These are phyloP conservation scores for Filosporella fistucella DNA, from an alignment of 495 filamentous ascomycete species.

Conservation along the genomic window DNA sequence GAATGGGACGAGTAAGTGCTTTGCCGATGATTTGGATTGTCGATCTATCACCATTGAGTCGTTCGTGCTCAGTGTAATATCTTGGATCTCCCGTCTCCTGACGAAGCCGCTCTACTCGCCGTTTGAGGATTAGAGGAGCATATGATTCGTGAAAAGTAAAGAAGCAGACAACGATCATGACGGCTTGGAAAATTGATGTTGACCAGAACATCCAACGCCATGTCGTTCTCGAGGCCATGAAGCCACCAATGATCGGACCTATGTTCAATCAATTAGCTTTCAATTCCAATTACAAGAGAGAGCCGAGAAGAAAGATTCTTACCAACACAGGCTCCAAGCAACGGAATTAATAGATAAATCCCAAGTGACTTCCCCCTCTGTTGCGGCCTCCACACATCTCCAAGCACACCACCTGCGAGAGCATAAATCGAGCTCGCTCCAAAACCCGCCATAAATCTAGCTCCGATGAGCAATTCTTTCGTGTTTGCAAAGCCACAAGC, in stretches of 20 bases:
- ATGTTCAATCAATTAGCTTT: too few species aligned
- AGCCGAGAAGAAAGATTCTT: too few species aligned
- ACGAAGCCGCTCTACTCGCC: slow-evolving; percentile 59
- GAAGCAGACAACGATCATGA: slow-evolving; percentile 55
- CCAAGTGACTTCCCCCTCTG: slow-evolving; percentile 79
- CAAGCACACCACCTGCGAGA: slow-evolving; percentile 58
- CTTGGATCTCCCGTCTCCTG: slow-evolving; percentile 52
- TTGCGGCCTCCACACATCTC: slow-evolving; percentile 72
- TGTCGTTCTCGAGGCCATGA: slow-evolving; percentile 55
- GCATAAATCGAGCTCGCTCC: slow-evolving; percentile 43
- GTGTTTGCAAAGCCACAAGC: slow-evolving; percentile 47
- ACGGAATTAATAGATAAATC: slow-evolving; percentile 70
- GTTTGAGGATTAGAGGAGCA: slow-evolving; percentile 62
- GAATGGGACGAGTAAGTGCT: slow-evolving; percentile 68
- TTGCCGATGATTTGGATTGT: slow-evolving; percentile 52
- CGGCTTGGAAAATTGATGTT: slow-evolving; percentile 65
- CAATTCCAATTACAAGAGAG: too few species aligned
- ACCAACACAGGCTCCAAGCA: slow-evolving; percentile 69
- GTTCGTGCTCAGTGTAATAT: slow-evolving; percentile 52
- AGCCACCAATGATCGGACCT: slow-evolving; percentile 73
- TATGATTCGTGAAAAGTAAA: slow-evolving; percentile 71
- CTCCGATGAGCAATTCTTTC: slow-evolving; percentile 48
- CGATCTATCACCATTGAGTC: slow-evolving; percentile 40
- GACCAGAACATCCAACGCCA: slow-evolving; percentile 89
- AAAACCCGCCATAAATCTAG: slow-evolving; percentile 53